Conservation (phyloP, 208 protist species). For the Trichomonas gallinae region DNA sequence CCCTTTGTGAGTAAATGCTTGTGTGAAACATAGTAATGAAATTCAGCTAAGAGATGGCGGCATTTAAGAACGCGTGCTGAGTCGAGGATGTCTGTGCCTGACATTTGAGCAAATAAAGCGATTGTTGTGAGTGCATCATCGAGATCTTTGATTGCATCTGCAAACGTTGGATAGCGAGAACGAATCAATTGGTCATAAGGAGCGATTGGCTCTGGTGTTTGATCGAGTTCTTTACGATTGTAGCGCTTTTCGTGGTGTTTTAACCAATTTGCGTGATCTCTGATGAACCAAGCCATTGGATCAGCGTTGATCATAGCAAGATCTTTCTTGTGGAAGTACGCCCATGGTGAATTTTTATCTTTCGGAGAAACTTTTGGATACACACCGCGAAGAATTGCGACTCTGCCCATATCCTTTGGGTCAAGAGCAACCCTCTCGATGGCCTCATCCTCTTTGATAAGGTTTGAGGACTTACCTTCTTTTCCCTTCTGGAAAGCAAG, state of each 20-base stretch:
- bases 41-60: background rate
- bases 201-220: background rate
- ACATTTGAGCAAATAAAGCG: background rate
- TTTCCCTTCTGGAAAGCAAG: background rate
- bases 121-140: background rate
- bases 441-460: background rate
- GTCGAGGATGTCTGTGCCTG: background rate
- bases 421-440: background rate
- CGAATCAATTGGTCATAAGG: background rate
- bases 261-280: background rate
- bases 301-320: background rate
- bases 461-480: background rate
- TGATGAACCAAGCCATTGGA: constrained; percentile 12
- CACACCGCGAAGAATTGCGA: background rate
- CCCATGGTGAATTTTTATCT: background rate
- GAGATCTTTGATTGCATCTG: constrained; percentile 4
- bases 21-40: constrained; percentile 6
- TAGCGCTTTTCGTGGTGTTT: background rate
- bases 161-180: background rate
- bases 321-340: constrained; percentile 1
- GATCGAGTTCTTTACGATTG: background rate
- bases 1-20: background rate
- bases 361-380: constrained; percentile 18
- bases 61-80: background rate
- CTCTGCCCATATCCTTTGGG: background rate